Base-by-base conservation (phyloP, 495 filamentous ascomycete genomes). In the Lepraria neglecta region DNA sequence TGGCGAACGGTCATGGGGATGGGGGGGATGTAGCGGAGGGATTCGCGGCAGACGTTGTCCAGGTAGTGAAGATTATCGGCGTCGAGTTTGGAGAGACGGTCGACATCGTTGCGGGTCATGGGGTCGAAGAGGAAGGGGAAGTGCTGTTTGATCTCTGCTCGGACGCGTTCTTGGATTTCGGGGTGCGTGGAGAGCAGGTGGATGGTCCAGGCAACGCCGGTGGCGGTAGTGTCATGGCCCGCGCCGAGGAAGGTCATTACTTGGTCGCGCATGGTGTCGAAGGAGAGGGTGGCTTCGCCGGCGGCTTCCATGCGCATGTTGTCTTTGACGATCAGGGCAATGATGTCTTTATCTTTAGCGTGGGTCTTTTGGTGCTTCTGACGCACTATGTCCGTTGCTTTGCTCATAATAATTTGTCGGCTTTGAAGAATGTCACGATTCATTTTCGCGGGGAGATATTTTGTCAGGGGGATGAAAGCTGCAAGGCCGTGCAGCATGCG, bases 201-300 rank as follows among this genome's bases (percentile, higher is more conserved):
- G 12, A 70, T 24, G 5, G 70, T 61, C 70, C 70, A 72, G 4
- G 55, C 47, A n/a, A 72, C 46, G 0, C 65, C 62, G 10, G 63
- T 52, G 33, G 70, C 64, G 28, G 64, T 69, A 0, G 71, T 69
- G 69, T 90, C 89, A 68, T 91, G 88, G 6, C 88, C 89, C 0
- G 89, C 88, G 0, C 83, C 84, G 9, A 91, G 80, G 72, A 71
- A 71, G 10, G 69, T 71, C 73, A 79, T 78, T 59, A 79, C 71
- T 63, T 81, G 78, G 60, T 81, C 75, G 15, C 76, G 72, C 67
- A 81, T 75, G 12, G 71, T 74, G 24, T 78, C 73, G 48, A 73
- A 73, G 0, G 70, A 74, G 14, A 79, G 70, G 12, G 67, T 63
- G n/a, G 59, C 60, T 46, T 72, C 72, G 42, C 71, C 73, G 47